Base-by-base conservation (phyloP, 2,329 filamentous ascomycete species). In the Monilinia fructigena region DNA sequence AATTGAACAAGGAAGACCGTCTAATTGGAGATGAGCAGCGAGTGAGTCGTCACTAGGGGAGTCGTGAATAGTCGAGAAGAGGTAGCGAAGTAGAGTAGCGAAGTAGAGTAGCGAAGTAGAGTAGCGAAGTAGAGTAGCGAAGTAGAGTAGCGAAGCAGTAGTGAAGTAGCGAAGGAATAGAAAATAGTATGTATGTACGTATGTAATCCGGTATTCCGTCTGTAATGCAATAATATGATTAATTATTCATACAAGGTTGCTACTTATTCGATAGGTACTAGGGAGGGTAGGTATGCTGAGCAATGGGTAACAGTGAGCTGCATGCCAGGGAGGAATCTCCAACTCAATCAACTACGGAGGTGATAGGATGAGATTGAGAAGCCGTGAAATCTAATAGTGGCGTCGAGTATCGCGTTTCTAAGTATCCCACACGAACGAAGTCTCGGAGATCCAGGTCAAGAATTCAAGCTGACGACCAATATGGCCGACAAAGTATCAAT, bases 401-500 rank as follows among this genome's bases (percentile, higher is more conserved):
- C 58, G 23, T 60, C 45, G 58, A 60, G 31, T 18, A 11, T 59
- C 47, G 42, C 31, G 20, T 10, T 54, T 26, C 55, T 58, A 8
- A 7, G 31, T 35, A n/a, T 47, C 26, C 55, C 45, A 16, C 40
- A 31, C 16, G 38, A 40, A 31, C 55, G 40, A 16, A 45, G 55
- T 14, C 18, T 20, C 38, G 38, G 38, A 42, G 16, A 42, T 42
- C n/a, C 12, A 56, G 55, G 38, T 26, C 55, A 28, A 56, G 40
- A 16, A 40, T 55, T 40, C 7, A 31, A 40, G 54, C 53, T 58
- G 55, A 42, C 55, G 16, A 45, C 23, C 26, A 47, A 31, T 59
- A 47, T 59, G 26, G 45, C 55, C 40, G 60, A 35, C 48, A 42
- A 23, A 53, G 60, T 55, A 63, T 55, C 35, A n/a, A 40, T 55